Evolutionary conservation across 176 grass and related monocot genomes (phyloP).

Genomic region (Tillandsia fasciculata): DNA sequence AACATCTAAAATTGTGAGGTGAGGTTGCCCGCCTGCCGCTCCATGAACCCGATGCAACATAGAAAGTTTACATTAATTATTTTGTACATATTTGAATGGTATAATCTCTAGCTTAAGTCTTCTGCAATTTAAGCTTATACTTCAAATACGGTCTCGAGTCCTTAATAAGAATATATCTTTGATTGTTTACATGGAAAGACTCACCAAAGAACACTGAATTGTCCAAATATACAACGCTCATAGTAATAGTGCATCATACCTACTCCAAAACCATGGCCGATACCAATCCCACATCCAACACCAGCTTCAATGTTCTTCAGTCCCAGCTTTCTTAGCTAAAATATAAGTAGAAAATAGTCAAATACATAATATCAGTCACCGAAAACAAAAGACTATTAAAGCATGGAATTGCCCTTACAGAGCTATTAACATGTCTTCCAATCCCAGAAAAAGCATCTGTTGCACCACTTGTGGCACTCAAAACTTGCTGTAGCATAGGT

Average conservation of each 20-base stretch:
- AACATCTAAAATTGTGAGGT: no score
- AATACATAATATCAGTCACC: neutral
- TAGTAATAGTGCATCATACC: conserved; percentile 32
- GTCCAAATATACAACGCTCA: neutral
- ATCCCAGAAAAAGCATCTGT: conserved; percentile 81
- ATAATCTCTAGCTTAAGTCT: no score
- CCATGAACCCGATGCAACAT: no score
- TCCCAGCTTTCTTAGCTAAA: conserved; percentile 61
- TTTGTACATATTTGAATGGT: no score
- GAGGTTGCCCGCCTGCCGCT: no score
- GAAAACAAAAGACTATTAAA: neutral
- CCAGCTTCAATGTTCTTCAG: conserved; percentile 76
- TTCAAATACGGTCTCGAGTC: no score
- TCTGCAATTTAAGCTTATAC: no score
- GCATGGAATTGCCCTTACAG: conserved; percentile 29
- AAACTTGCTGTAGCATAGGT: conserved; percentile 79
- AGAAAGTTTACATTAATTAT: no score
- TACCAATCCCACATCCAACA: conserved; percentile 82
- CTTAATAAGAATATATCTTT: no score
- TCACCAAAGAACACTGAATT: no score
- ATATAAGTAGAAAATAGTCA: conserved; percentile 5
- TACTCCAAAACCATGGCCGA: conserved; percentile 92
- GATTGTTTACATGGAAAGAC: no score
- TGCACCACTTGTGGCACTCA: conserved; percentile 80
- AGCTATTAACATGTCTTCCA: conserved; percentile 63